Percentiles rank a stretch among this genome's conserved stretches.
phyloP scores from a whole-genome alignment of 129 eudicot genomes.

The Ambrosia artemisiifolia region DNA sequence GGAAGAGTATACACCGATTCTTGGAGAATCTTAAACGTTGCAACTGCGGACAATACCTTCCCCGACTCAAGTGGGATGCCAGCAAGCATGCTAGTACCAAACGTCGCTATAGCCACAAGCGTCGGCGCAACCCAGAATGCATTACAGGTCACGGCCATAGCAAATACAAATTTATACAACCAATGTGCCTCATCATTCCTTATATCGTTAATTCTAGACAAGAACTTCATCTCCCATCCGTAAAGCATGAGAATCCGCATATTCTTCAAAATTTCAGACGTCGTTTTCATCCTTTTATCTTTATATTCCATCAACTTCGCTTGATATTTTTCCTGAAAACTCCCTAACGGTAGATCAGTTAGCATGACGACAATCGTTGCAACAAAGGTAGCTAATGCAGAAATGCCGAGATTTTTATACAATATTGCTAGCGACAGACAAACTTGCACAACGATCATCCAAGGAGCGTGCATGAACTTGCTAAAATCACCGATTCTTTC shows the following conservation, averaged over 20 bases:
- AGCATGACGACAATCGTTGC: slow-evolving; percentile 60
- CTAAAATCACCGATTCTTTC: slow-evolving; percentile 63
- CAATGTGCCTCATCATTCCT: slow-evolving; percentile 60
- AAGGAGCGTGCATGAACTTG: slow-evolving; percentile 72
- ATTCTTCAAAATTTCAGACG: slow-evolving; percentile 77
- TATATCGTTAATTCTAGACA: slow-evolving; percentile 53
- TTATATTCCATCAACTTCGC: slow-evolving; percentile 62
- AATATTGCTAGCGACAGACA: slow-evolving; percentile 53
- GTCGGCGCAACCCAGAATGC: slow-evolving; percentile 85
- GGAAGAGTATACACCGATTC: slow-evolving; percentile 72
- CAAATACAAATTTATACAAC: slow-evolving; percentile 55
- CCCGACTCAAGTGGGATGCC: slow-evolving; percentile 85
- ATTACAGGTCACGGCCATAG: slow-evolving; percentile 39
- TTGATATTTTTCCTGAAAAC: slow-evolving; percentile 64
- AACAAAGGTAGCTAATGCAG: slow-evolving; percentile 61
- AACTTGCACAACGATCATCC: slow-evolving; percentile 67
- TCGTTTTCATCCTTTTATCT: slow-evolving; percentile 84
- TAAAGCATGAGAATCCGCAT: slow-evolving; percentile 92
- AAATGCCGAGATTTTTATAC: slow-evolving; percentile 65
- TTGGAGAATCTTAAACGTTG: slow-evolving; percentile 84
- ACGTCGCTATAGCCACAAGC: slow-evolving; percentile 71
- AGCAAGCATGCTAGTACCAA: slow-evolving; percentile 58
- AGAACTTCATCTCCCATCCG: slow-evolving; percentile 95
- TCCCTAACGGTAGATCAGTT: slow-evolving; percentile 63
- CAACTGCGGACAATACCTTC: slow-evolving; percentile 76